Percentiles rank a stretch among this genome's conserved stretches.
These are phyloP conservation scores for Pythium inflatum DNA, from an alignment of 352 stramenopile species.

Conservation along the genomic window DNA sequence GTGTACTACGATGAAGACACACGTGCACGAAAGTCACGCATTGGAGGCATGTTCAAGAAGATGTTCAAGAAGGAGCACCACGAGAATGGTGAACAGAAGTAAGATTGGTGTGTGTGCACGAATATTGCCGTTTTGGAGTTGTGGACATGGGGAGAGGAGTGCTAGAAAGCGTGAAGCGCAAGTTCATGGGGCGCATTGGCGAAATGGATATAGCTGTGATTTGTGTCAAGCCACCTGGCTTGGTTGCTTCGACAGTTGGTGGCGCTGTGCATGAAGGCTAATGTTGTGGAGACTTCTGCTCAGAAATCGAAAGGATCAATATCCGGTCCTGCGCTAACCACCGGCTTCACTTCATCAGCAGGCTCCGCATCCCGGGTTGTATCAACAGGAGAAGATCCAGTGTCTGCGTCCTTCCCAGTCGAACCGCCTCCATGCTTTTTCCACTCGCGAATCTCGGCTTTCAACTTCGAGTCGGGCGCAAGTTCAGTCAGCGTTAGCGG, in stretches of 20 bases:
- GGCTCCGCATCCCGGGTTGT: constrained; percentile 25
- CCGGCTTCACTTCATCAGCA: constrained; percentile 10
- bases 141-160: not conserved
- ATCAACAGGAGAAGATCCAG: not conserved
- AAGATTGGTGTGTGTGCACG: not conserved
- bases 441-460: constrained; percentile 64
- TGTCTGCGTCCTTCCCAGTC: not conserved
- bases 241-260: not conserved
- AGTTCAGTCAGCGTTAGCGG: constrained; percentile 63
- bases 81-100: constrained; percentile 11
- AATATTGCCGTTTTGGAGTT: not conserved
- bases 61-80: constrained; percentile 86
- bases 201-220: constrained; percentile 32
- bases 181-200: constrained; percentile 2
- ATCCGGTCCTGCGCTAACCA: not conserved
- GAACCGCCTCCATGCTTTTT: constrained; percentile 44
- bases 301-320: constrained; percentile 40
- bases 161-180: constrained; percentile 16
- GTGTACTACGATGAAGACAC: constrained; percentile 69
- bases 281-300: too few relatives aligned
- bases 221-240: constrained; percentile 10
- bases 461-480: constrained; percentile 54
- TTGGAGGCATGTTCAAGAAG: constrained; percentile 89
- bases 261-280: too few relatives aligned
- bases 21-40: constrained; percentile 70